phyloP scores from a whole-genome alignment of 352 stramenopile species.

The Pythium phragmitis region DNA sequence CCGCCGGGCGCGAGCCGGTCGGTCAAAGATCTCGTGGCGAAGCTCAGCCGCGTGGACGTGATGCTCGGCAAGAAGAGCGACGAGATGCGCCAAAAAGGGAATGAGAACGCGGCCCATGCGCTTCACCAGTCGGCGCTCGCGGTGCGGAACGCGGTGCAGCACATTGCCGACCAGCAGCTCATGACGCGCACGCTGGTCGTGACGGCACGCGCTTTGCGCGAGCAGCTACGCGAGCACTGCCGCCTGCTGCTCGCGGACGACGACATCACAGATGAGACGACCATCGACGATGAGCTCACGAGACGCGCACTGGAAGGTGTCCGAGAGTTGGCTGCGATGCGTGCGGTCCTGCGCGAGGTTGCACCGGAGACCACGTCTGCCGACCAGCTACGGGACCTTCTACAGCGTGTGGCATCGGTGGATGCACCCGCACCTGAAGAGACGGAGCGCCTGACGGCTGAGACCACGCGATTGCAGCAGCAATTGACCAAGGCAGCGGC shows the following conservation, averaged over 20 bases:
- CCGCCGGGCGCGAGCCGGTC: constrained; percentile 10
- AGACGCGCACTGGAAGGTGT: constrained; percentile 14
- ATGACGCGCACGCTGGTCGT: constrained; percentile 42
- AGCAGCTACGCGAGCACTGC: constrained; percentile 28
- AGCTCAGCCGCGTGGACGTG: constrained; percentile 42
- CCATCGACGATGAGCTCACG: constrained; percentile 19
- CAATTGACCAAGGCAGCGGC: constrained; percentile 28
- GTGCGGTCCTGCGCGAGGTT: not conserved
- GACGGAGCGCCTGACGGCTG: constrained; percentile 18
- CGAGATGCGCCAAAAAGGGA: constrained; percentile 74
- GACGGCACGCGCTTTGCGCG: constrained; percentile 17
- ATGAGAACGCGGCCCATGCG: constrained; percentile 47
- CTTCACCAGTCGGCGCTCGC: constrained; percentile 52
- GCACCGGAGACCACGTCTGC: not conserved
- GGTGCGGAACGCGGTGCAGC: constrained; percentile 34
- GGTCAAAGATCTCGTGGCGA: constrained; percentile 36
- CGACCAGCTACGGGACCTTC: constrained; percentile 5
- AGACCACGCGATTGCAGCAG: constrained; percentile 25
- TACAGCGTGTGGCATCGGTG: not conserved
- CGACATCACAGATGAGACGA: constrained; percentile 15
- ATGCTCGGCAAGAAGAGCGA: constrained; percentile 74
- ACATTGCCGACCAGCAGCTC: constrained; percentile 53
- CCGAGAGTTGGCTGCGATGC: constrained; percentile 14
- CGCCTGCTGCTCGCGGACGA: constrained; percentile 19
- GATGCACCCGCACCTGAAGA: not conserved